Evolutionary conservation across 2,329 filamentous ascomycete genomes (phyloP), one percentile per base, ranked within the genome.

Genomic region (Stagonosporopsis tanaceti): DNA sequence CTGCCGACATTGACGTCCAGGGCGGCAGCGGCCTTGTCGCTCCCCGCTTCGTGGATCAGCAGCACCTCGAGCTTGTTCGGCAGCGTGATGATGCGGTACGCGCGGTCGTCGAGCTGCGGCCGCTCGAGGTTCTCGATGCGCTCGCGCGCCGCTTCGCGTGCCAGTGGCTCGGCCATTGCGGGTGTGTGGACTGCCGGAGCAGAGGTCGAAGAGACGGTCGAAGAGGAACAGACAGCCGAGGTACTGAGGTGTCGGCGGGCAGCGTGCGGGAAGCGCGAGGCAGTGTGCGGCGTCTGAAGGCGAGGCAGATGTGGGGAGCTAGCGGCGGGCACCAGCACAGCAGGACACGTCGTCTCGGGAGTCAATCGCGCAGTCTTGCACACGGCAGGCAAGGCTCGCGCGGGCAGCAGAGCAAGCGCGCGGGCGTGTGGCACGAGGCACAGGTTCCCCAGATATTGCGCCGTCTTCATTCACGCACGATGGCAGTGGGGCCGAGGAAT

Each of bases 1-100:
- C 92, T 96, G 60, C 95, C 95, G 34, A 97, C 94, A 76, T 96
- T 93, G 73, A 98, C 93, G 75, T 98, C 95, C 72, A 98, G 87
- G 47, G 94, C 91, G 9, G 94, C 95, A 70, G 93, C 96, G 63
- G 95, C 93, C 84, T 98, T 98, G 82, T 99, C 95, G 7, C 95
- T 97, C 61, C 96, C 89, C 1, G 91, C 86, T 79, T 99, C 95
- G 75, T 98, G 94, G 53, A 98, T 95, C 47, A 99, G 81, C 17
- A 99, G 83, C 7, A 88, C 94, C 81, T 99, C 94, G 15, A 99
- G 85, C 76, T 93, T 84, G 77, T 99, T 99, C 44, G 86, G 81
- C 50, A 99, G 83, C 50, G 87, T 86, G 67, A 98, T 89, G 62
- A 99, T 92, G 56, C 94, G 86, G 76, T 99, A 99, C 30, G 87